These are phyloP conservation scores for Acanthamoeba royreba DNA, from an alignment of 208 protist genomes.

Conservation along the genomic window DNA sequence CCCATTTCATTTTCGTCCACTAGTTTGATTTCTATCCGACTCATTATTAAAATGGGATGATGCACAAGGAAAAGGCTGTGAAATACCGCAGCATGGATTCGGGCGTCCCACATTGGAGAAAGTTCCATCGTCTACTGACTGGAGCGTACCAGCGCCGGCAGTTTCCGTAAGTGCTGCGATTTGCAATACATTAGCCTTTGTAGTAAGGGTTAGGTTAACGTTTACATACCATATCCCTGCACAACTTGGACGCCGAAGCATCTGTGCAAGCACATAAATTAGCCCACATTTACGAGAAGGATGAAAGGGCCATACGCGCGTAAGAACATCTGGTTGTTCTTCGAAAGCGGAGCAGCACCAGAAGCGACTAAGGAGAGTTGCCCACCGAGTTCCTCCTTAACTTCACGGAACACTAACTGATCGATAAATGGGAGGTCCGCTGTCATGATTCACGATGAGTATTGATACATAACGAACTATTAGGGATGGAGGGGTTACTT, in stretches of 20 bases:
- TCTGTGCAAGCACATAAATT: no score
- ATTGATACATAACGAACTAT: no score
- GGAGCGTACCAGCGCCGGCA: not conserved
- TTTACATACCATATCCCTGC: not conserved
- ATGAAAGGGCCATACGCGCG: not conserved
- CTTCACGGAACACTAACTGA: not conserved
- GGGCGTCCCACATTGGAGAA: not conserved
- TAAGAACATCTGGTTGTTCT: slow-evolving; percentile 6
- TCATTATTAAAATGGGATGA: not conserved
- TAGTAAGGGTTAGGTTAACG: no score
- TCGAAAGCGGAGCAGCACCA: not conserved
- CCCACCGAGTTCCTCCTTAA: not conserved
- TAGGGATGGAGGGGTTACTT: no score
- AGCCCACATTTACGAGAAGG: no score
- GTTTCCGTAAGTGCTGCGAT: slow-evolving; percentile 2
- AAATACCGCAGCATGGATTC: not conserved
- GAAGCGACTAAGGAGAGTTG: not conserved
- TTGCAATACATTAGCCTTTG: no score
- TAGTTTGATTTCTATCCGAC: slow-evolving; percentile 52
- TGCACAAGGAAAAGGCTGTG: not conserved
- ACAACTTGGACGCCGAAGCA: not conserved
- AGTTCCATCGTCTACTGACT: not conserved
- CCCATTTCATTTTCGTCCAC: not conserved
- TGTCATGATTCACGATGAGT: not conserved
- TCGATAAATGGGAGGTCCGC: not conserved